Base-by-base conservation (phyloP, 1,139 yeast species). In the Spencermartinsiella ligniputridi region DNA sequence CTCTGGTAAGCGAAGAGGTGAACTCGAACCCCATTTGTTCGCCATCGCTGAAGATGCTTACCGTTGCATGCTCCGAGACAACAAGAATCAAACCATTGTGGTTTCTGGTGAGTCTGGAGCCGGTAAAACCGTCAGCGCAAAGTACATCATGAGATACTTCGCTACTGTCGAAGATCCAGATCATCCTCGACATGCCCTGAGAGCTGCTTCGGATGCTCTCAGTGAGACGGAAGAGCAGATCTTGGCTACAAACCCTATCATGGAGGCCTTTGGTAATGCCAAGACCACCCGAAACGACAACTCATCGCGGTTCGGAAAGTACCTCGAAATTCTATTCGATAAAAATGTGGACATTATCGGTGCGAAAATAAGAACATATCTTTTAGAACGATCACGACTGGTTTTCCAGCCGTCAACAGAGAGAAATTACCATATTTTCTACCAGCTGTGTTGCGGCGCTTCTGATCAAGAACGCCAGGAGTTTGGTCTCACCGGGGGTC, bases 31-130 rank as follows among this genome's bases (percentile, higher is more conserved):
- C 2, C 98, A 92, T 72, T 74, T 92, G 62, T 92, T 92, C 64
- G 97, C 97, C 42, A 92, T 92, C 60, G 98, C 98, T 17, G 97
- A 92, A 65, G 97, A 92, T 59, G 97, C 98, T n/a, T 90, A 89
- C 63, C 55, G 95, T 61, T 84, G 95, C 64, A 90, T 92, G 98
- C 82, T 85, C 57, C 76, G 83, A 43, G 94, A 88, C 58, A 73
- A 77, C 36, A 74, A 79, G 56, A 90, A 92, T 68, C 98, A 92
- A 69, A 92, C 98, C 1, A 90, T 92, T 54, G 96, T 92, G 33
- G 98, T 92, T 21, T 82, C 94, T 58, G 98, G 98, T 65, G 98
- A 92, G 67, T 87, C 96, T 4, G 98, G 98, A 65, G 98, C 98
- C 19, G 98, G 98, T 67, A 94, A 92, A 62, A 94, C 98, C 2